Conservation (phyloP, 805 yeast species). For the Nakazawaea anatomiae region DNA sequence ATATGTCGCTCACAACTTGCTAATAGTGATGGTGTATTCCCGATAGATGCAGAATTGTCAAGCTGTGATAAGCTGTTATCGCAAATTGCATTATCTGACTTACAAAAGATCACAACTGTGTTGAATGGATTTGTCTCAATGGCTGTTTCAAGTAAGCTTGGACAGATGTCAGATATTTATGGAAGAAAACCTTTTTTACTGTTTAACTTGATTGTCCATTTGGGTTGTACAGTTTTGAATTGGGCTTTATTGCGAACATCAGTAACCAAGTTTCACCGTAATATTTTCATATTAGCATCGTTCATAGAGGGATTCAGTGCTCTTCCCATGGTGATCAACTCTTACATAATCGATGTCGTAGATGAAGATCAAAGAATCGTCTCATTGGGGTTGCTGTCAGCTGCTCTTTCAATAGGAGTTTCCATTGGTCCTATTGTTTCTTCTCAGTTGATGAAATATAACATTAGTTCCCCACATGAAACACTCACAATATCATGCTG, state of each 20-base stretch:
- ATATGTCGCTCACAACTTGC: conserved; percentile 27
- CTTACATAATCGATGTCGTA: conserved; percentile 6
- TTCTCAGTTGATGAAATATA: not conserved
- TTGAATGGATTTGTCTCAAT: conserved; percentile 34
- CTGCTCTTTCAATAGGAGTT: not conserved
- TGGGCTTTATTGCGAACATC: not conserved
- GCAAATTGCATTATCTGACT: conserved; percentile 34
- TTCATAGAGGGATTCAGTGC: conserved; percentile 18
- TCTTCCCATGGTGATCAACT: not conserved
- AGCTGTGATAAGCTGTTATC: conserved; percentile 28
- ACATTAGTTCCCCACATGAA: not conserved
- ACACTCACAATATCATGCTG: not conserved
- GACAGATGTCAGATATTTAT: conserved; percentile 49
- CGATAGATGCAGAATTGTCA: not conserved
- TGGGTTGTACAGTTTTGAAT: not conserved
- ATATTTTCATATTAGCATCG: not conserved
- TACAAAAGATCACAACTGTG: conserved; percentile 33
- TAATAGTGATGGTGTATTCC: not conserved
- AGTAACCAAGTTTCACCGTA: not conserved
- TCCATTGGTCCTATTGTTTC: conserved; percentile 3
- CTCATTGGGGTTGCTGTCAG: conserved; percentile 1
- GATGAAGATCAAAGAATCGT: conserved; percentile 6
- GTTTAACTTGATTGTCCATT: conserved; percentile 9
- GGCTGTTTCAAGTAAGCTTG: conserved; percentile 46
- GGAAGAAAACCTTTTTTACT: conserved; percentile 47